Evolutionary conservation across 2,329 filamentous ascomycete species (phyloP).

Genomic region (Neonectria coccinea): DNA sequence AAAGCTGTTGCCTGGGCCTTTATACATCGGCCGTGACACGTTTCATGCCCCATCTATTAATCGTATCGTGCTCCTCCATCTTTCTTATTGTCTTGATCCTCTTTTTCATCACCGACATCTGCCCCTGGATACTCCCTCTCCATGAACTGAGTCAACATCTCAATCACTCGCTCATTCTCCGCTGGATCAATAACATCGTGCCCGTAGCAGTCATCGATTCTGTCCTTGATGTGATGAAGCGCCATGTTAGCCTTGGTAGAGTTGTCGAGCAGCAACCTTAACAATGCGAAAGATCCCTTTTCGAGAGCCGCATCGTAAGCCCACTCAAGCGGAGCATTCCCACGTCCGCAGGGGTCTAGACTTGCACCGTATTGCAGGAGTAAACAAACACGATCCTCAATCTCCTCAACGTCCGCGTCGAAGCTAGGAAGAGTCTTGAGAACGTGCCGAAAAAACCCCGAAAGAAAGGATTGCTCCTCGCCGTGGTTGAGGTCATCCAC

Average conservation of each 20-base stretch:
- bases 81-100: not conserved
- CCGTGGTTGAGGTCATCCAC: not conserved
- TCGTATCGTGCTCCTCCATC: not conserved
- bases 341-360: slow-evolving; percentile 8
- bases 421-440: not conserved
- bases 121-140: not conserved
- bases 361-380: slow-evolving; percentile 19
- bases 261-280: slow-evolving; percentile 14
- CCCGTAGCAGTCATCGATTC: not conserved
- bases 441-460: slow-evolving; percentile 13
- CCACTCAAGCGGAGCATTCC: slow-evolving; percentile 15
- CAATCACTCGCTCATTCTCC: not conserved
- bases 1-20: not conserved
- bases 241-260: slow-evolving; percentile 21
- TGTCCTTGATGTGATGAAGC: not conserved
- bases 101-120: no score
- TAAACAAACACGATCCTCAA: slow-evolving; percentile 9
- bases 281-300: slow-evolving; percentile 1
- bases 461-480: slow-evolving; percentile 20
- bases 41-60: not conserved
- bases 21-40: not conserved
- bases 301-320: slow-evolving; percentile 14
- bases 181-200: not conserved
- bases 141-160: not conserved
- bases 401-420: not conserved